Evolutionary conservation across 192 early-diverging fungal genomes (phyloP).

Genomic region (Geranomyces variabilis): DNA sequence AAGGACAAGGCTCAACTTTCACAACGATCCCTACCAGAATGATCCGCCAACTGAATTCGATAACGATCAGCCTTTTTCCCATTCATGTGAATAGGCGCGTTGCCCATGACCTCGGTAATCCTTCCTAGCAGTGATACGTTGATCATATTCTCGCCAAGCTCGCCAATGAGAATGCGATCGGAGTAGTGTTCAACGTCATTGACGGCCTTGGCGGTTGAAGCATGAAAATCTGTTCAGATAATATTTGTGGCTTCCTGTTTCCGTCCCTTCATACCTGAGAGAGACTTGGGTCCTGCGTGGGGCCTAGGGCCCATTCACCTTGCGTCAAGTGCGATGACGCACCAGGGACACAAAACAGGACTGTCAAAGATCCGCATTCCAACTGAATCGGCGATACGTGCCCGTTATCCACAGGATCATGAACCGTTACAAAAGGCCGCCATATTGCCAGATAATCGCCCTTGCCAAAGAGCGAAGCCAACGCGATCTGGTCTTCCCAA

Average conservation of each 20-base stretch:
- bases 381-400: too few relatives aligned
- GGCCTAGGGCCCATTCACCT: too few relatives aligned
- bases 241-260: too few relatives aligned
- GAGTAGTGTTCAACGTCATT: slow-evolving; percentile 7
- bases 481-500: slow-evolving; percentile 31
- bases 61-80: neutral
- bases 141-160: slow-evolving; percentile 11
- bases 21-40: neutral
- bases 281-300: neutral
- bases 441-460: too few relatives aligned
- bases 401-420: too few relatives aligned
- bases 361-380: slow-evolving; percentile 26
- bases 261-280: too few relatives aligned
- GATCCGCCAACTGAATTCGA: slow-evolving; percentile 11
- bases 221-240: too few relatives aligned
- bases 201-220: too few relatives aligned
- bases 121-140: slow-evolving; percentile 21
- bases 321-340: too few relatives aligned
- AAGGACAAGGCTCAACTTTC: too few relatives aligned
- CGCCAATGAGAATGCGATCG: neutral
- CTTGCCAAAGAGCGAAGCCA: slow-evolving; percentile 27
- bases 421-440: too few relatives aligned
- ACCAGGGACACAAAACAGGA: slow-evolving; percentile 22
- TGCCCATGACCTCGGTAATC: slow-evolving; percentile 10
- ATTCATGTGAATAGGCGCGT: neutral